Percentiles rank a stretch among this genome's conserved stretches.
Evolutionary conservation across 345 rosid genomes (phyloP).

Genomic region (Eucalyptus marginata): DNA sequence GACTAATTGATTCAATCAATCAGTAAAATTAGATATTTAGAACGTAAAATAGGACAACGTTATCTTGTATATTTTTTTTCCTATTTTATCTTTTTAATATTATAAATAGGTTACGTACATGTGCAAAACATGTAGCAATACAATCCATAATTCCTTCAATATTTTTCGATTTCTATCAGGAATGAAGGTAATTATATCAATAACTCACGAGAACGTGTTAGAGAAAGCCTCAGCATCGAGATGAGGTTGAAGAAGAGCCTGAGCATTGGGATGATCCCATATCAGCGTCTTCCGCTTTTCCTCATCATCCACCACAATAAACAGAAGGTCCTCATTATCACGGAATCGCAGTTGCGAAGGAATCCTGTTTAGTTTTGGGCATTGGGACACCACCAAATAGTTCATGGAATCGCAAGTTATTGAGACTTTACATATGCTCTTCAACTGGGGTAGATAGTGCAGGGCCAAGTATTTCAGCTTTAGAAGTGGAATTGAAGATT

Average conservation of each 20-base stretch:
- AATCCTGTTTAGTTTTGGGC: not conserved
- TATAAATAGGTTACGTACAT: too few relatives aligned
- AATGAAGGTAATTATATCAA: fast-evolving
- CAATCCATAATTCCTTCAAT: not conserved
- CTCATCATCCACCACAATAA: not conserved
- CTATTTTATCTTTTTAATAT: too few relatives aligned
- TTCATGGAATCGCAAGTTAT: not conserved
- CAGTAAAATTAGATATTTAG: fast-evolving
- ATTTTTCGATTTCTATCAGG: fast-evolving
- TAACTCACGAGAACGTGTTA: fast-evolving
- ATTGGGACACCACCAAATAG: fast-evolving
- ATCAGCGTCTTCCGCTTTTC: not conserved
- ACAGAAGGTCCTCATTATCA: fast-evolving
- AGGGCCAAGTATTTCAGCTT: not conserved
- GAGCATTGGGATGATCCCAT: not conserved
- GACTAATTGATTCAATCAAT: too few relatives aligned
- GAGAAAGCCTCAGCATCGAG: too few relatives aligned
- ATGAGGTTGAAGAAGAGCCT: not conserved
- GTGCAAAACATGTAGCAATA: not conserved
- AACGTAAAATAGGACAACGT: fast-evolving
- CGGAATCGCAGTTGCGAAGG: not conserved
- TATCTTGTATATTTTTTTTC: not conserved
- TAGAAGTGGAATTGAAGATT: not conserved
- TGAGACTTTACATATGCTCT: not conserved
- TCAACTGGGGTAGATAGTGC: not conserved